These are phyloP conservation scores for Neolentinus lepideus DNA, from an alignment of 1,284 basidiomycete species.

Conservation along the genomic window DNA sequence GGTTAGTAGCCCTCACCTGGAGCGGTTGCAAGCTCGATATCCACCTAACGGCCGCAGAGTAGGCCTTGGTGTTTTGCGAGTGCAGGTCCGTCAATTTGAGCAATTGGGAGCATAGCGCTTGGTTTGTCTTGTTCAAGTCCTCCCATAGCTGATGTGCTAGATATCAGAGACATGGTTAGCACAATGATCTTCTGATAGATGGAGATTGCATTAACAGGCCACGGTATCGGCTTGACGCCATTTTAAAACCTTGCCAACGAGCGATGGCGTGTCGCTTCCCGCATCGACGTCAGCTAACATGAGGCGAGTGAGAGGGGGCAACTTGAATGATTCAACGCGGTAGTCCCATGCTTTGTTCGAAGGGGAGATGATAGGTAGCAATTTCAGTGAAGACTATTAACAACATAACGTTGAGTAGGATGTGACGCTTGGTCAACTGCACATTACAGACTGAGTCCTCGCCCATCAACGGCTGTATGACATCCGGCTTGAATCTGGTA, in stretches of 20 bases:
- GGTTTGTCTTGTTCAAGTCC: constrained; percentile 57
- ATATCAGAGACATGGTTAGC: constrained; percentile 8
- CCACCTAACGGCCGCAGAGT: constrained; percentile 50
- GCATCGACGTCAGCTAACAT: constrained; percentile 91
- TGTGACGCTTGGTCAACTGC: background rate
- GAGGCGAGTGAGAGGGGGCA: constrained; percentile 76
- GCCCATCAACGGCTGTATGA: constrained; percentile 65
- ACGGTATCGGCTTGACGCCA: constrained; percentile 53
- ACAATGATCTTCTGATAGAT: background rate
- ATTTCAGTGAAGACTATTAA: constrained; percentile 6
- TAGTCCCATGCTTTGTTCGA: constrained; percentile 64
- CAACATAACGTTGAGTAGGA: background rate
- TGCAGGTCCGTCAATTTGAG: constrained; percentile 41
- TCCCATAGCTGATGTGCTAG: constrained; percentile 67
- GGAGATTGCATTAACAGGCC: background rate
- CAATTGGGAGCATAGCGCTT: constrained; percentile 46
- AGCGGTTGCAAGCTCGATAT: constrained; percentile 49
- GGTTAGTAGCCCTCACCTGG: constrained; percentile 35
- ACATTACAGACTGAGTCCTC: constrained; percentile 36
- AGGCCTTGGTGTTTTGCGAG: constrained; percentile 36
- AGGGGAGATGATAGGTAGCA: constrained; percentile 43
- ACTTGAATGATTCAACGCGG: constrained; percentile 57
- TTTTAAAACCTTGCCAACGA: constrained; percentile 82
- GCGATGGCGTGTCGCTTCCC: constrained; percentile 88
- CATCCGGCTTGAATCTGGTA: constrained; percentile 77